A percentile compares a stretch with the other conserved stretches of the same genome.
phyloP scores from a whole-genome alignment of 768 basidiomycete species.

The Pulveroboletus sp. region DNA sequence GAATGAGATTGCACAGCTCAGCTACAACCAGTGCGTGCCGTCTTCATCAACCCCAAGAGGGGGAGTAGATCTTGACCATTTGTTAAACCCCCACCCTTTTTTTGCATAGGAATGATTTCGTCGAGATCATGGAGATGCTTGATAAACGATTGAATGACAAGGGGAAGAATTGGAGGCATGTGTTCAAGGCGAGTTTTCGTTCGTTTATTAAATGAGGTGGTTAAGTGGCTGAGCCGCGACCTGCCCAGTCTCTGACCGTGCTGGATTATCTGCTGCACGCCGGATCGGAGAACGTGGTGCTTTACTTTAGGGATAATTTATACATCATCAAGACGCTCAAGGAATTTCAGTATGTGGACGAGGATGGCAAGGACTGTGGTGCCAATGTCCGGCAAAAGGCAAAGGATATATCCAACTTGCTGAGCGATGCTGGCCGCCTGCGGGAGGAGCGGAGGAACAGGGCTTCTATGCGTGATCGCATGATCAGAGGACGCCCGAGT shows the following conservation, averaged over 20 bases:
- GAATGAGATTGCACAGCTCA: conserved; percentile 97
- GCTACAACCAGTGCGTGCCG: conserved; percentile 85
- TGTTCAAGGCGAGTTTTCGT: conserved; percentile 76
- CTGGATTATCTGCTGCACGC: conserved; percentile 96
- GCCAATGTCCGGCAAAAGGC: conserved; percentile 98
- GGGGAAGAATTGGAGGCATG: conserved; percentile 99
- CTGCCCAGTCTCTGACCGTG: conserved; percentile 82
- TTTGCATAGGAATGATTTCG: conserved; percentile 76
- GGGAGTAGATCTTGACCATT: neutral
- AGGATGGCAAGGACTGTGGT: conserved; percentile 94
- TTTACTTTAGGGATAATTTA: conserved; percentile 96
- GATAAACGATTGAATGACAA: conserved; percentile 98
- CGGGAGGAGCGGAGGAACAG: conserved; percentile 80
- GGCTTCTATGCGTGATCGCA: conserved; percentile 92
- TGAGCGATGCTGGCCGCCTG: conserved; percentile 82
- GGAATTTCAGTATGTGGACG: conserved; percentile 96
- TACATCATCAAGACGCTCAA: conserved; percentile 99
- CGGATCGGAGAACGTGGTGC: conserved; percentile 96
- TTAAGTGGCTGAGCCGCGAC: conserved; percentile 6
- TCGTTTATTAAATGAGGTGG: too few species aligned
- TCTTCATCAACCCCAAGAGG: neutral
- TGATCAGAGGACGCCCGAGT: conserved; percentile 63
- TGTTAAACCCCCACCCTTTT: neutral
- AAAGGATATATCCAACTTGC: conserved; percentile 94
- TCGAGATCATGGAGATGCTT: conserved; percentile 99